Base-by-base conservation (phyloP, 1,284 basidiomycete species). In the Testicularia cyperi region DNA sequence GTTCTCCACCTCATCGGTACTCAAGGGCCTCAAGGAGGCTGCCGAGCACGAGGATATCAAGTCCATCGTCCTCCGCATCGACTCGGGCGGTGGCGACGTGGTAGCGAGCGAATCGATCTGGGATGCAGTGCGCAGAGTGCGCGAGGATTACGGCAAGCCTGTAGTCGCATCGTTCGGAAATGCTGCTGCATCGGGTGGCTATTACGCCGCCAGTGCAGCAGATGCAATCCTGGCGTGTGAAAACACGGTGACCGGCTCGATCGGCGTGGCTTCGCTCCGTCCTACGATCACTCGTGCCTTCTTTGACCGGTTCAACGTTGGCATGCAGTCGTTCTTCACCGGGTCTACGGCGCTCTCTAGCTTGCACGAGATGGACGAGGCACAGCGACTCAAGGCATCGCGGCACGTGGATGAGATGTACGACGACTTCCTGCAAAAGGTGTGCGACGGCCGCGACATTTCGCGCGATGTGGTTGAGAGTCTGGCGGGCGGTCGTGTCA, bases 101-200 rank as follows among this genome's bases (percentile, higher is more conserved):
- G 74, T 79, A 18, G 77, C 78, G 16, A 70, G 65, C 37, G 79
- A 80, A 38, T 74, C 75, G 15, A 78, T 80, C 40, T 78, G 78
- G 73, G 77, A 73, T 20, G 78, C 78, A 10, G 73, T 80, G 3
- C 56, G 66, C 13, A 72, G 75, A 15, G 48, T 78, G 15, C 58
- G 72, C 16, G 60, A 69, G 15, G 69, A 75, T 30, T 68, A 70
- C 30, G 70, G 72, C 34, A 79, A 78, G 60, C 68, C 72, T 4
- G 74, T 79, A n/a, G 70, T 79, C 15, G 78, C 77, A 1, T 77
- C 73, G 27, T 79, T 79, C 40, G 78, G 77, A n/a, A 79, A 79
- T 42, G 58, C 73, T 16, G 67, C 70, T 13, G 79, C 79, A 8
- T 72, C 67, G 9, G 79, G 79, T 9, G 78, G 78, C 9, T 79